A percentile compares a stretch with the other conserved stretches of the same genome.
These are phyloP conservation scores for Sarocladiaceae sp. DNA, from an alignment of 2,329 filamentous ascomycete genomes.

Conservation along the genomic window DNA sequence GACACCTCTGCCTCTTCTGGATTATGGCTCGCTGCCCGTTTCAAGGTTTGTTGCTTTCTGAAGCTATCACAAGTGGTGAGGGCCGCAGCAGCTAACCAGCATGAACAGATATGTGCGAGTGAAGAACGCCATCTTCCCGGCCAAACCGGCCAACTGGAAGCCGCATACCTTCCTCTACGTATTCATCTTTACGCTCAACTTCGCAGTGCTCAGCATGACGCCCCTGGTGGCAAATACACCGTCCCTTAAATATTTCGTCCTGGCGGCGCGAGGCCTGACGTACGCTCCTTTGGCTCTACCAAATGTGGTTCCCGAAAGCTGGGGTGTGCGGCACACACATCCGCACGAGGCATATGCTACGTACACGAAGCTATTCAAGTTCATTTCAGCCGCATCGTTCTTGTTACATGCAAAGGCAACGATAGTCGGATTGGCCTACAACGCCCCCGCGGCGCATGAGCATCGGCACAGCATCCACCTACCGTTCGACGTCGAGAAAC, in stretches of 20 bases:
- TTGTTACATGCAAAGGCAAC: slow-evolving; percentile 40
- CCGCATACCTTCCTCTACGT: slow-evolving; percentile 31
- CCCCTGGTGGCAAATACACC: slow-evolving; percentile 35
- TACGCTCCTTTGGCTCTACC: slow-evolving; percentile 40
- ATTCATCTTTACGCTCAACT: slow-evolving; percentile 26
- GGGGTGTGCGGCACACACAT: slow-evolving; percentile 38
- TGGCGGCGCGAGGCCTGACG: slow-evolving; percentile 31
- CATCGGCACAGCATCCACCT: slow-evolving; percentile 42
- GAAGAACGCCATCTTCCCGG: slow-evolving; percentile 25
- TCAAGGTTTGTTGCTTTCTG: slow-evolving; percentile 21
- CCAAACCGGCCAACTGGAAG: slow-evolving; percentile 38
- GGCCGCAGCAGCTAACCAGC: not conserved
- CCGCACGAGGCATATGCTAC: slow-evolving; percentile 32
- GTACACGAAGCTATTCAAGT: slow-evolving; percentile 40
- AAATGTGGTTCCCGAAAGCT: slow-evolving; percentile 39
- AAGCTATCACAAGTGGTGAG: not conserved
- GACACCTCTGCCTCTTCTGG: slow-evolving; percentile 31
- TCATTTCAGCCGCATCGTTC: slow-evolving; percentile 36
- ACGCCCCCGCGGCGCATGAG: slow-evolving; percentile 38
- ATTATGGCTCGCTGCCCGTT: slow-evolving; percentile 19
- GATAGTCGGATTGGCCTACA: slow-evolving; percentile 35
- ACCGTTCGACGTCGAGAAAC: slow-evolving; percentile 38
- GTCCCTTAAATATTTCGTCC: slow-evolving; percentile 28
- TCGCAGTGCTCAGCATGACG: slow-evolving; percentile 27
- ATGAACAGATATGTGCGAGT: slow-evolving; percentile 18